These are phyloP conservation scores for Salix udensis DNA, from an alignment of 345 rosid genomes.

Conservation along the genomic window DNA sequence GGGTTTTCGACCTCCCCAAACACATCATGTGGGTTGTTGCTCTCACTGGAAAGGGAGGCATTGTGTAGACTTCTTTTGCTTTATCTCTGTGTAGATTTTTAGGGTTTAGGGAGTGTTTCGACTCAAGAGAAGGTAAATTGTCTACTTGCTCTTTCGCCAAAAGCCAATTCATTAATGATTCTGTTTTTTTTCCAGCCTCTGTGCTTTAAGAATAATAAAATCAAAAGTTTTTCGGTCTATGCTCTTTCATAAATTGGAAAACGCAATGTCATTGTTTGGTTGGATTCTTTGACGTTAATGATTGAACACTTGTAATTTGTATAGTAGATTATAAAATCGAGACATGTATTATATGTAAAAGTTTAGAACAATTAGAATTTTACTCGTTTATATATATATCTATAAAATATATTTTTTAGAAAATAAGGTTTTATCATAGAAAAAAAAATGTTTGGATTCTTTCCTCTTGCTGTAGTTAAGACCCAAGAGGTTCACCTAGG, in stretches of 20 bases:
- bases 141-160: not conserved
- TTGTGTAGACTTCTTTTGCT: conserved; percentile 14
- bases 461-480: not conserved
- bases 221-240: not conserved
- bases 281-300: not conserved
- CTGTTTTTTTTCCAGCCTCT: not conserved
- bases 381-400: too few relatives aligned
- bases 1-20: conserved; percentile 46
- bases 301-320: too few relatives aligned
- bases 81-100: conserved; percentile 18
- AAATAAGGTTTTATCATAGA: too few relatives aligned
- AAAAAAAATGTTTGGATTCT: not conserved
- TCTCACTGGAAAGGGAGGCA: conserved; percentile 36
- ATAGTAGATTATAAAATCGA: too few relatives aligned
- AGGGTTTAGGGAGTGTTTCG: conserved; percentile 17
- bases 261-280: not conserved
- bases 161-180: not conserved
- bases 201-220: not conserved
- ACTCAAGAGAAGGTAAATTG: conserved; percentile 11
- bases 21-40: conserved; percentile 49
- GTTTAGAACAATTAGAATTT: rapidly evolving
- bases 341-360: too few relatives aligned
- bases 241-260: not conserved
- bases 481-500: not conserved
- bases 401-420: too few relatives aligned